Conservation (phyloP, 108 stramenopile genomes). For the Stephanodiscus minutulus region DNA sequence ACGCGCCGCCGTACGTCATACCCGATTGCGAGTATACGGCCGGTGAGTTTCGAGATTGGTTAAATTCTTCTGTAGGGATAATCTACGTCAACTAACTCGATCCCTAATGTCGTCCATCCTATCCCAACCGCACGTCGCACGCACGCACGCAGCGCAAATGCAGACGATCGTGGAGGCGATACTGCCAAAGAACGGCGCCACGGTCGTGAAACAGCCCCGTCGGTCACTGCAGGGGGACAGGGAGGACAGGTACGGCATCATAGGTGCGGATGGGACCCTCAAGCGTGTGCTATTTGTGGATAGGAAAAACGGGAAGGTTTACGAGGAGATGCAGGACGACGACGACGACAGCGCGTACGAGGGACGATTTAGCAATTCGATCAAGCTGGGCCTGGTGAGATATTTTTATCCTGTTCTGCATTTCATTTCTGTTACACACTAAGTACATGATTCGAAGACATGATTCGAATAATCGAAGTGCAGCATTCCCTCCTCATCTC, state of each 20-base stretch:
- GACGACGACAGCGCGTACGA: conserved; percentile 62
- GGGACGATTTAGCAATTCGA: conserved; percentile 46
- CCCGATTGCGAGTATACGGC: conserved; percentile 36
- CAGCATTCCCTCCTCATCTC: too few species aligned
- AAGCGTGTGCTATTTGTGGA: conserved; percentile 79
- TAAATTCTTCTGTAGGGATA: too few species aligned
- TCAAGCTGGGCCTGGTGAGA: conserved; percentile 35
- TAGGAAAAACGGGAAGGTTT: conserved; percentile 68
- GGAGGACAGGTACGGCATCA: conserved; percentile 34
- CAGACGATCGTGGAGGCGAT: conserved; percentile 39
- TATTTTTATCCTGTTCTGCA: background rate
- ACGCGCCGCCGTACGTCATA: conserved; percentile 18
- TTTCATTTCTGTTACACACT: too few species aligned
- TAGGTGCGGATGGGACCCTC: conserved; percentile 66
- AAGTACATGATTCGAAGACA: too few species aligned
- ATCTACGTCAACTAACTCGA: too few species aligned
- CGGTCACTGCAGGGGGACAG: conserved; percentile 34
- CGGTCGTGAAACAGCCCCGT: conserved; percentile 42
- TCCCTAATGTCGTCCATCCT: background rate
- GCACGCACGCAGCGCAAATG: too few species aligned
- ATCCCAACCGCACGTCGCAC: background rate
- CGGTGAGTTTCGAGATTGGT: too few species aligned
- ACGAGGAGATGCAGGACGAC: conserved; percentile 66
- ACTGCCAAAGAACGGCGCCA: conserved; percentile 43
- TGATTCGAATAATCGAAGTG: too few species aligned